Conservation (phyloP, 108 stramenopile species). For the Stephanodiscus minutulus region DNA sequence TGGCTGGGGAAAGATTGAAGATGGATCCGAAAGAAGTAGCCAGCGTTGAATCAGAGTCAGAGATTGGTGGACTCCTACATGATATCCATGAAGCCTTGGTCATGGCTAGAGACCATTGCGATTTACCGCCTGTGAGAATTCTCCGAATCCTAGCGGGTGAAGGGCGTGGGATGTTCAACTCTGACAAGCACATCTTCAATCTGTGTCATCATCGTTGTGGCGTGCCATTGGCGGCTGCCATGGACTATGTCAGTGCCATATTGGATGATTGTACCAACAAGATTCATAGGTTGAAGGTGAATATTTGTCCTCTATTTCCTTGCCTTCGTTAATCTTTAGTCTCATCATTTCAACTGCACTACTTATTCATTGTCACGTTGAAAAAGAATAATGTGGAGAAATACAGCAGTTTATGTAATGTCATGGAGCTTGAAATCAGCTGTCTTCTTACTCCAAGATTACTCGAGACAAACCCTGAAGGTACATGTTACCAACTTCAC, state of each 20-base stretch:
- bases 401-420: slow-evolving; percentile 74
- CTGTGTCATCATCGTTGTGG: slow-evolving; percentile 12
- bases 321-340: neutral
- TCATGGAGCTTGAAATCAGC: slow-evolving; percentile 80
- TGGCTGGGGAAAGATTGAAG: slow-evolving; percentile 55
- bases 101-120: slow-evolving; percentile 65
- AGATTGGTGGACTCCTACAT: slow-evolving; percentile 66
- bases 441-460: slow-evolving; percentile 40
- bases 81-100: slow-evolving; percentile 84
- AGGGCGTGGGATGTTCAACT: slow-evolving; percentile 72
- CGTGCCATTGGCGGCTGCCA: slow-evolving; percentile 78
- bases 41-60: slow-evolving; percentile 54
- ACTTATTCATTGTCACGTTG: neutral
- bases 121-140: slow-evolving; percentile 77
- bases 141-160: slow-evolving; percentile 84
- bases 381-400: slow-evolving; percentile 63
- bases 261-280: slow-evolving; percentile 75
- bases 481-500: neutral
- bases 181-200: slow-evolving; percentile 9
- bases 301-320: neutral
- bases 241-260: slow-evolving; percentile 81
- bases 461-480: slow-evolving; percentile 2
- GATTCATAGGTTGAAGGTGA: slow-evolving; percentile 63
- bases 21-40: slow-evolving; percentile 39
- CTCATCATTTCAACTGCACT: slow-evolving; percentile 2